Conservation (phyloP, 257 asterid genomes). For the Linderniella brevidens region DNA sequence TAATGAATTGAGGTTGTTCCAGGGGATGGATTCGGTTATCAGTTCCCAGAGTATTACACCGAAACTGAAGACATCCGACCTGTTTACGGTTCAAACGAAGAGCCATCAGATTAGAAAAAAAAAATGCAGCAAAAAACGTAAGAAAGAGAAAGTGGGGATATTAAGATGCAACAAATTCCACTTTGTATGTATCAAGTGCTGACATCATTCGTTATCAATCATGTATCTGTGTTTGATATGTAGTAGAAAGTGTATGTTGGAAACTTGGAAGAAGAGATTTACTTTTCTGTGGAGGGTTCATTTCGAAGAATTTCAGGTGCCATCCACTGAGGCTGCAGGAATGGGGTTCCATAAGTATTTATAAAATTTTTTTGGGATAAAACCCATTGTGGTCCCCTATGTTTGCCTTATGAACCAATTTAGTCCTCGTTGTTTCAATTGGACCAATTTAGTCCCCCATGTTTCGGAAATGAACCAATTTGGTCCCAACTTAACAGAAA, state of each 20-base stretch:
- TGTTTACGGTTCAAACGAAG: slow-evolving; percentile 11
- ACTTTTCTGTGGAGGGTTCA: slow-evolving; percentile 73
- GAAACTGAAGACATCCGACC: slow-evolving; percentile 62
- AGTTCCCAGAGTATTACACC: slow-evolving; percentile 76
- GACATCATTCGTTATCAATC: too few species aligned
- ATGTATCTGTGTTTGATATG: background rate
- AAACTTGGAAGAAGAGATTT: slow-evolving; percentile 8
- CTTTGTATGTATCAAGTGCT: too few species aligned
- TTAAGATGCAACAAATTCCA: too few species aligned
- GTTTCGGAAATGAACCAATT: too few species aligned
- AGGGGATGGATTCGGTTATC: slow-evolving; percentile 47
- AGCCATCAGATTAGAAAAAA: background rate
- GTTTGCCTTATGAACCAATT: too few species aligned
- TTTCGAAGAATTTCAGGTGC: slow-evolving; percentile 82
- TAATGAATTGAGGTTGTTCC: slow-evolving; percentile 41
- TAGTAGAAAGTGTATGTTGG: background rate
- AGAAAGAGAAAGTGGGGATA: background rate
- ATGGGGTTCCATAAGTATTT: background rate
- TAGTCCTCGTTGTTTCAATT: too few species aligned
- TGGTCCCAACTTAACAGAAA: too few species aligned
- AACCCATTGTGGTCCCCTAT: too few species aligned
- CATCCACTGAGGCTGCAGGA: slow-evolving; percentile 76
- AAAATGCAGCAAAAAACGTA: background rate
- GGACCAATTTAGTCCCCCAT: too few species aligned
- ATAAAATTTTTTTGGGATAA: too few species aligned